Evolutionary conservation across 768 basidiomycete genomes (phyloP), one percentile per base, ranked within the genome.

Genomic region (Russula brevipes): DNA sequence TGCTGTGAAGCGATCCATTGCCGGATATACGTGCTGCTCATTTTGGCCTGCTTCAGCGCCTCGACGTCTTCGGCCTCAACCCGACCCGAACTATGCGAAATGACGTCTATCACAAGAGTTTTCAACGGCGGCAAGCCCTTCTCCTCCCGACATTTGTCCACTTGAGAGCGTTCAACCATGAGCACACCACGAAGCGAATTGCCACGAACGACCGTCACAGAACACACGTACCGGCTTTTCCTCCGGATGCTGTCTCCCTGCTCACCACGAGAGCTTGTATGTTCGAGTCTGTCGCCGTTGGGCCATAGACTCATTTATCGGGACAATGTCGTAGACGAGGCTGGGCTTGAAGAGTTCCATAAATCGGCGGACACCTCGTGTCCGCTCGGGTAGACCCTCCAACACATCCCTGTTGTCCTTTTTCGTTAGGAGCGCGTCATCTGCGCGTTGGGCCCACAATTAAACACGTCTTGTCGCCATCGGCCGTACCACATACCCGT

Each of bases 181-280:
- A 63, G 52, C 52, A 42, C n/a, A 8, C 24, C 17, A 11, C 14
- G 7, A 38, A 41, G 33, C 39, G 5, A 44, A 1, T 17, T 11
- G 24, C 24, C 24, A 24, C 24, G 24, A 38, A 56, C 14, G 3
- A 38, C n/a, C 14, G 10, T 0, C 11, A 17, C 36, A 17, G 45
- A 24, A 52, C 4, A 5, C 30, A 79, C 90, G 61, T 64, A 93
- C 94, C 85, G 24, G 87, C 78, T 30, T 78, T 76, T 0, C 87
- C 93, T 0, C 97, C 96, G 11, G 78, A 73, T 0, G 88, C 69
- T 0, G 95, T 98, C 75, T 99, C 97, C 70, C 83, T 84, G 75
- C 91, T 94, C 49, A 98, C 90, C 4, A 99, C 90, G 14, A 99
- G 76, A 9, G 86, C 94, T 68, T 97, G 92, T n/a, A 98, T 84